A percentile compares a stretch with the other conserved stretches of the same genome.
These are phyloP conservation scores for Neoscytalidium dimidiatum DNA, from an alignment of 2,329 filamentous ascomycete genomes.

Conservation along the genomic window DNA sequence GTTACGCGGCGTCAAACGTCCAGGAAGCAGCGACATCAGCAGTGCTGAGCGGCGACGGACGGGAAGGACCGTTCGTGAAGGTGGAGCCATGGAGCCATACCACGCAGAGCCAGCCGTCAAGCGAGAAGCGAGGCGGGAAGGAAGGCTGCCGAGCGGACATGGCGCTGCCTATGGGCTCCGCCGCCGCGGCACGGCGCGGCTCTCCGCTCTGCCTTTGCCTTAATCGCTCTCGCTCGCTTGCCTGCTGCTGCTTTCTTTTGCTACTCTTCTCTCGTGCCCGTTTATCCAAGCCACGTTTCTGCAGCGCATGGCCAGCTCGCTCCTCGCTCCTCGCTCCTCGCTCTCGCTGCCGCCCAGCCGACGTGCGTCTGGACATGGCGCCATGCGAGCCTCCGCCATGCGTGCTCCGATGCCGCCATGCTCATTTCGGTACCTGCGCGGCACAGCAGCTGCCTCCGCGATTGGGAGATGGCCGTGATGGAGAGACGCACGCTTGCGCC, in stretches of 20 bases:
- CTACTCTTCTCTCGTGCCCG: background rate
- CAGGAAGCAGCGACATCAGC: background rate
- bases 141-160: too few species aligned
- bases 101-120: background rate
- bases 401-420: background rate
- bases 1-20: slow-evolving; percentile 6
- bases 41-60: background rate
- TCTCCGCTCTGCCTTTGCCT: background rate
- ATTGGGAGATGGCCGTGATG: background rate
- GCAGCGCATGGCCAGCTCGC: background rate
- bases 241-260: background rate
- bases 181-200: background rate
- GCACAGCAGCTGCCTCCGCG: background rate
- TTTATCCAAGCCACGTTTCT: background rate
- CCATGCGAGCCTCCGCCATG: background rate
- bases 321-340: too few species aligned
- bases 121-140: background rate
- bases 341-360: too few species aligned
- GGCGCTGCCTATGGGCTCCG: background rate
- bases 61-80: background rate
- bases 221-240: background rate
- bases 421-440: background rate
- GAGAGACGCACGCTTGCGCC: background rate
- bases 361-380: background rate
- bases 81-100: too few species aligned